A percentile compares a stretch with the other conserved stretches of the same genome.
Conservation (phyloP, 495 filamentous ascomycete genomes). For the Diplogelasinospora grovesii region DNA sequence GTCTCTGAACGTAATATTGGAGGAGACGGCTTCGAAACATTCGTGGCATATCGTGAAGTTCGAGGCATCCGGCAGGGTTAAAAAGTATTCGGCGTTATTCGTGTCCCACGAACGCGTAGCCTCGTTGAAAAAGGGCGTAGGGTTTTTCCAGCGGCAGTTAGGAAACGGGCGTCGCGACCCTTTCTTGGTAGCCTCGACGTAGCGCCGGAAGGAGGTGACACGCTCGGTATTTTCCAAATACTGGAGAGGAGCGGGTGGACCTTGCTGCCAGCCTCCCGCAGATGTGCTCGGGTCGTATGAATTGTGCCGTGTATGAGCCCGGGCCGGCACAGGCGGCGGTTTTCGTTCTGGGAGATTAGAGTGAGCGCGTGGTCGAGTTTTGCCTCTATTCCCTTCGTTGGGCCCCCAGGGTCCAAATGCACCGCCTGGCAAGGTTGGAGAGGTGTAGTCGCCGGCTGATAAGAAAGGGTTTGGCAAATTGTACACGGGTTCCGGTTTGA, state of each 20-base stretch:
- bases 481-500: too few species aligned
- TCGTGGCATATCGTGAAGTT: slow-evolving; percentile 42
- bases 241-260: slow-evolving; percentile 18
- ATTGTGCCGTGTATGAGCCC: slow-evolving; percentile 13
- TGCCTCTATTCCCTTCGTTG: too few species aligned
- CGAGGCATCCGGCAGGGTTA: slow-evolving; percentile 34
- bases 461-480: too few species aligned
- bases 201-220: slow-evolving; percentile 27
- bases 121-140: slow-evolving; percentile 8
- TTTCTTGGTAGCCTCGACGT: slow-evolving; percentile 26
- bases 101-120: too few species aligned
- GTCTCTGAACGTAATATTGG: slow-evolving; percentile 30
- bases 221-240: slow-evolving; percentile 19
- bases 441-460: too few species aligned
- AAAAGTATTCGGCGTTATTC: slow-evolving; percentile 31
- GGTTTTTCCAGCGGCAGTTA: slow-evolving; percentile 30
- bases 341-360: too few species aligned
- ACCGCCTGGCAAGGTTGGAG: too few species aligned
- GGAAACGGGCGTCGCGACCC: slow-evolving; percentile 28
- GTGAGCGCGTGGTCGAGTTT: too few species aligned
- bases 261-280: slow-evolving; percentile 22
- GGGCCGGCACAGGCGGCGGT: slow-evolving; percentile 11
- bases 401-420: too few species aligned
- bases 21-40: slow-evolving; percentile 35
- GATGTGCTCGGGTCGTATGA: slow-evolving; percentile 15